Base-by-base conservation (phyloP, 2,329 filamentous ascomycete genomes). In the Epichloe coenophiala region DNA sequence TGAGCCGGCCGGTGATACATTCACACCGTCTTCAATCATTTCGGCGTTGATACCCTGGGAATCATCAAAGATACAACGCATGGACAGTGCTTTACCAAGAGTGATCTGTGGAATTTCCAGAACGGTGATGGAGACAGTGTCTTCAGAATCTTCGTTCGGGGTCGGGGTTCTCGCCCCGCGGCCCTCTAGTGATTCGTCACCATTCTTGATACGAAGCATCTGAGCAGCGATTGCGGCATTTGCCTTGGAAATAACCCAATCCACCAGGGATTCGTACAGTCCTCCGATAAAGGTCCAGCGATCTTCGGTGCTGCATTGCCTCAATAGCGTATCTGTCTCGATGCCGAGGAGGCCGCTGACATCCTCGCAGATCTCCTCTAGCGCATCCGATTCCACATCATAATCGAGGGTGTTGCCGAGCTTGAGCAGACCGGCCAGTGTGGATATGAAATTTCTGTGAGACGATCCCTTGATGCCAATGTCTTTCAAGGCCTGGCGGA, bases 1-100 rank as follows among this genome's bases (percentile, higher is more conserved):
- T 52, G 83, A 84, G n/a, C 86, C 86, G 1, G 81, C 81, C 0
- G 83, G 59, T 1, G 77, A 69, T 2, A 94, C 77, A n/a, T 86
- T 78, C 1, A 98, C 78, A 9, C 93, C 93, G 58, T 98, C 93
- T 55, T 91, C 84, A 61, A 91, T 95, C 90, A 98, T 97, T 71
- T 98, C 93, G 0, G 85, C 78, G 59, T 97, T 97, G 69, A 98
- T 96, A 48, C 93, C 93, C 19, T 84, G 73, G n/a, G 75, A 80
- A 59, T 97, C 93, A 58, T 98, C 91, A 59, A 98, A 98, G 37
- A 97, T 80, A 13, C 87, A 88, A 39, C 88, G 86, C 71, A 98
- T 81, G 12, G 87, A 81, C n/a, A 94, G 69, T 0, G 91, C 93
- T 67, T 93, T 96, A 52, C 86, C 89, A 1, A 98, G 73, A 1